phyloP scores from a whole-genome alignment of 179 eudicot genomes.

The Heliamphora pulchella region DNA sequence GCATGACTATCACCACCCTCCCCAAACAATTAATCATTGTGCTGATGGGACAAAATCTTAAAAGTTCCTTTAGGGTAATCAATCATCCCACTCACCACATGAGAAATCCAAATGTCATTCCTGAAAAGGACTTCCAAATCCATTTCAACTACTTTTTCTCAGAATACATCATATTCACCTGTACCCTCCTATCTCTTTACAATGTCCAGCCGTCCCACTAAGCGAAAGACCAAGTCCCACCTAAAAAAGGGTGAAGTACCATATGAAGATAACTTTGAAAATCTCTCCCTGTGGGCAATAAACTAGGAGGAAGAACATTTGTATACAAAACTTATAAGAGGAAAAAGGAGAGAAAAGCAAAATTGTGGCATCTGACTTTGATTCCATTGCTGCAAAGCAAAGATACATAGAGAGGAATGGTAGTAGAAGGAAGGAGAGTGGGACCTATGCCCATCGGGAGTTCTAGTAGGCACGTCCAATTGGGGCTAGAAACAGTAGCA shows the following conservation, averaged over 20 bases:
- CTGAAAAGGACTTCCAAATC: conserved; percentile 8
- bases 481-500: too few species aligned
- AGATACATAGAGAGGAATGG: background rate
- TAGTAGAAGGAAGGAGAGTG: background rate
- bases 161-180: background rate
- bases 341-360: conserved; percentile 11
- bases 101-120: conserved; percentile 8
- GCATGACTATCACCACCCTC: too few species aligned
- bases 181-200: conserved; percentile 8
- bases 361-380: conserved; percentile 22
- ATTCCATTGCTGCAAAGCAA: conserved; percentile 17
- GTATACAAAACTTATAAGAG: conserved; percentile 8
- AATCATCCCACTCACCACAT: background rate
- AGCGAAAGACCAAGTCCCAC: conserved; percentile 4
- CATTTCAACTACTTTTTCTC: background rate
- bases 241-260: background rate
- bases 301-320: conserved; percentile 7
- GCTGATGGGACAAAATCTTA: background rate
- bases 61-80: background rate
- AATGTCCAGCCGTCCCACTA: conserved; percentile 18
- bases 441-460: conserved; percentile 20
- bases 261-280: conserved; percentile 8
- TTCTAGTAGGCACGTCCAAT: conserved; percentile 26
- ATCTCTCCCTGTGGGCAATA: conserved; percentile 4
- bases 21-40: conserved; percentile 8